A percentile compares a stretch with the other conserved stretches of the same genome.
phyloP scores from a whole-genome alignment of 106 monocot species.

The Dendrobium huoshanense region DNA sequence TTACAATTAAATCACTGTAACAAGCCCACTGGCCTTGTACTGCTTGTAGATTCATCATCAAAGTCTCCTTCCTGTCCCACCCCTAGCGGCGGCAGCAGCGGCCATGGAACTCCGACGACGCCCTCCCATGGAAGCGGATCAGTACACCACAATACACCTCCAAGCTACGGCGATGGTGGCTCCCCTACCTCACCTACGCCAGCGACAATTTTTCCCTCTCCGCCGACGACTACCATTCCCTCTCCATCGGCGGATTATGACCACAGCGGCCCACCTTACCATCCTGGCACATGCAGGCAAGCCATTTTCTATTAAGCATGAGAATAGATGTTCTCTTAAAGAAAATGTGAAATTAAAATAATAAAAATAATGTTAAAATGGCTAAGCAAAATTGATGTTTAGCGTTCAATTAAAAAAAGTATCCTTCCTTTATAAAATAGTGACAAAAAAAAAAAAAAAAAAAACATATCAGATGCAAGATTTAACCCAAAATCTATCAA shows the following conservation, averaged over 20 bases:
- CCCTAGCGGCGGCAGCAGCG: no score
- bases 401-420: no score
- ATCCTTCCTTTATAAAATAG: no score
- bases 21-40: no score
- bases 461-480: no score
- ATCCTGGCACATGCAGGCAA: neutral
- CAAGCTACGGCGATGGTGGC: neutral
- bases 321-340: neutral
- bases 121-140: constrained; percentile 5
- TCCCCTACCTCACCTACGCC: neutral
- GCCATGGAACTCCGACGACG: no score
- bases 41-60: neutral
- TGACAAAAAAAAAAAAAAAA: no score
- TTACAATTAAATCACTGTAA: no score
- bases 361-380: no score
- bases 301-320: neutral
- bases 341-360: no score
- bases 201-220: neutral
- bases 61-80: neutral
- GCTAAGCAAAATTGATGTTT: no score
- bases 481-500: no score
- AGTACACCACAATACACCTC: constrained; percentile 7
- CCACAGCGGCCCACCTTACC: constrained; percentile 10
- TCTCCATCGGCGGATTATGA: constrained; percentile 1
- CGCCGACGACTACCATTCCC: neutral